phyloP scores from a whole-genome alignment of 176 grass and related monocot species.

The Carex kokanica region DNA sequence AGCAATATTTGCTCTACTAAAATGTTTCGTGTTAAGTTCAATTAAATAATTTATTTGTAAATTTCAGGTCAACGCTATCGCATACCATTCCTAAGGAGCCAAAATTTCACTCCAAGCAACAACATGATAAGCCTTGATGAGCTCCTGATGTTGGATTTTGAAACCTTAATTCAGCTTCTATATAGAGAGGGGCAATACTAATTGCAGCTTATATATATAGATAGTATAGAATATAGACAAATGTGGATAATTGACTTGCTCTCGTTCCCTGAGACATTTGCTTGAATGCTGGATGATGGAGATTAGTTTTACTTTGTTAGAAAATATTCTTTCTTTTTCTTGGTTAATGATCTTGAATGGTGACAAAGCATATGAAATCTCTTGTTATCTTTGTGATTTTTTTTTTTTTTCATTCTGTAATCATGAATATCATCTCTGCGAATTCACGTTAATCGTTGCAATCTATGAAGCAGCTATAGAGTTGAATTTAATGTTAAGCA shows the following conservation, averaged over 20 bases:
- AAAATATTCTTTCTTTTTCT: background rate
- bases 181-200: background rate
- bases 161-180: background rate
- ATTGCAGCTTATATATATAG: background rate
- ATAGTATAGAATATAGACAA: background rate
- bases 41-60: background rate
- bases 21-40: background rate
- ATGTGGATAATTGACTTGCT: background rate
- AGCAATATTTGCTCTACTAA: background rate
- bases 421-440: background rate
- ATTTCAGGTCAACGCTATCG: constrained; percentile 48
- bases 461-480: background rate
- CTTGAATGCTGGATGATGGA: background rate
- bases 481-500: background rate
- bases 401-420: too few species aligned
- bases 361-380: background rate
- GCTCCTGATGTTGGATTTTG: background rate
- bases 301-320: background rate
- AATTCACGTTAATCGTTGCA: background rate
- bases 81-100: constrained; percentile 65
- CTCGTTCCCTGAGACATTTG: background rate
- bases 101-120: constrained; percentile 50
- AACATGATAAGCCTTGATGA: constrained; percentile 32
- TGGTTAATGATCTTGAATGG: background rate
- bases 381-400: background rate